Percentiles rank a stretch among this genome's conserved stretches.
phyloP scores from a whole-genome alignment of 371 early-diverging fungal genomes.

The Smittium culicis region DNA sequence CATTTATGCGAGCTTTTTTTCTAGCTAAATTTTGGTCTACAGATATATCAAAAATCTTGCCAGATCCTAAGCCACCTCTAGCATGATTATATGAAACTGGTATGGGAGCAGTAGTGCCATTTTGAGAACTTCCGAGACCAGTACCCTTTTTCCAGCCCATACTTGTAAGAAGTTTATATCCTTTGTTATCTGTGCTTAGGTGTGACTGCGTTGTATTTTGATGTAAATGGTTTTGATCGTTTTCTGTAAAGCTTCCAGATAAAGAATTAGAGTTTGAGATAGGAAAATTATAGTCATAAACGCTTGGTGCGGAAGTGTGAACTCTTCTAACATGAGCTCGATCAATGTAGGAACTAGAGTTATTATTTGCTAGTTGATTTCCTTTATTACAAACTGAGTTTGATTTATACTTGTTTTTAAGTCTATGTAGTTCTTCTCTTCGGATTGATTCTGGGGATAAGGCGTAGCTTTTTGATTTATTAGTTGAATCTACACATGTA shows the following conservation, averaged over 20 bases:
- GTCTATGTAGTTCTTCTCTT: constrained; percentile 3
- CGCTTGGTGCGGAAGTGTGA: background rate
- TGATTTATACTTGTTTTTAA: constrained; percentile 11
- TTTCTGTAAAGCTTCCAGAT: background rate
- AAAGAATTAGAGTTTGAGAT: too few relatives aligned
- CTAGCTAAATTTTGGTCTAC: background rate
- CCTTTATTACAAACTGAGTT: background rate
- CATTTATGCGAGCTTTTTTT: background rate
- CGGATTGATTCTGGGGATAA: background rate
- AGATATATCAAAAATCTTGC: background rate
- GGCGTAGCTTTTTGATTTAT: background rate
- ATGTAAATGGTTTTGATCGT: background rate
- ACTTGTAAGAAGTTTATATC: constrained; percentile 7
- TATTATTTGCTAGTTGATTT: background rate
- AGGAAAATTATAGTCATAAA: background rate
- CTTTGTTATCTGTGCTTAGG: constrained; percentile 1
- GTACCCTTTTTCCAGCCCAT: constrained; percentile 14
- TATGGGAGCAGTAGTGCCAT: background rate
- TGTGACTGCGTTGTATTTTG: background rate
- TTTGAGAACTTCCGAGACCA: constrained; percentile 1
- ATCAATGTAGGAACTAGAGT: constrained; percentile 1
- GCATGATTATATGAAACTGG: background rate
- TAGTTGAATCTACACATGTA: background rate
- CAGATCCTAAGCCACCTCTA: background rate
- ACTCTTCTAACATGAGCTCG: constrained; percentile 6